Conservation (phyloP, 2,329 filamentous ascomycete species). For the Talaromyces sp. region DNA sequence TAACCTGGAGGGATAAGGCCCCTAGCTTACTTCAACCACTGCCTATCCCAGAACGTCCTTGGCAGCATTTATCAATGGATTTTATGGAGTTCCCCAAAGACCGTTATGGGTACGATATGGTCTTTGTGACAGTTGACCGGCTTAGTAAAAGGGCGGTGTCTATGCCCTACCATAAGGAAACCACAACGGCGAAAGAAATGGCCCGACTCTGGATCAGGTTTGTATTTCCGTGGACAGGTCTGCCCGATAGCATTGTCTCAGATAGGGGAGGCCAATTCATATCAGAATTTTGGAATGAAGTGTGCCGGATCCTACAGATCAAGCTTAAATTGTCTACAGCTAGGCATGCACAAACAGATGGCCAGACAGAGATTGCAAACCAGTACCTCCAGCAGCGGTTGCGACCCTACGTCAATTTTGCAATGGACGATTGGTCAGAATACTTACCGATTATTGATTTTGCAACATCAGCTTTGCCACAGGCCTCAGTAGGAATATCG, state of each 20-base stretch:
- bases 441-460: slow-evolving; percentile 9
- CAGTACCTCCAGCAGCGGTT: slow-evolving; percentile 11
- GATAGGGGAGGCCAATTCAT: slow-evolving; percentile 18
- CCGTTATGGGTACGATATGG: not conserved
- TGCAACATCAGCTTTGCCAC: not conserved
- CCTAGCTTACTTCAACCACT: slow-evolving; percentile 17
- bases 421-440: slow-evolving; percentile 18
- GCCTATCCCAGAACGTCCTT: slow-evolving; percentile 17
- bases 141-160: slow-evolving; percentile 17
- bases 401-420: slow-evolving; percentile 10
- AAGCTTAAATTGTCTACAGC: slow-evolving; percentile 13
- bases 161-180: slow-evolving; percentile 14
- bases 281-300: slow-evolving; percentile 15
- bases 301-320: slow-evolving; percentile 12
- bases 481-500: slow-evolving; percentile 6
- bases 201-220: not conserved
- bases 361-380: slow-evolving; percentile 19
- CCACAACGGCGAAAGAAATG: not conserved
- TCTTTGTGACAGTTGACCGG: slow-evolving; percentile 17
- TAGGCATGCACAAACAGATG: slow-evolving; percentile 13
- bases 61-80: slow-evolving; percentile 21
- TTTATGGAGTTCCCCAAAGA: slow-evolving; percentile 10
- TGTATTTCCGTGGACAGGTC: not conserved
- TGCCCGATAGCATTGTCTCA: slow-evolving; percentile 16
- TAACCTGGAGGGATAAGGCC: not conserved